These are phyloP conservation scores for Phyllosticta citribraziliensis DNA, from an alignment of 2,329 filamentous ascomycete genomes.

Conservation along the genomic window DNA sequence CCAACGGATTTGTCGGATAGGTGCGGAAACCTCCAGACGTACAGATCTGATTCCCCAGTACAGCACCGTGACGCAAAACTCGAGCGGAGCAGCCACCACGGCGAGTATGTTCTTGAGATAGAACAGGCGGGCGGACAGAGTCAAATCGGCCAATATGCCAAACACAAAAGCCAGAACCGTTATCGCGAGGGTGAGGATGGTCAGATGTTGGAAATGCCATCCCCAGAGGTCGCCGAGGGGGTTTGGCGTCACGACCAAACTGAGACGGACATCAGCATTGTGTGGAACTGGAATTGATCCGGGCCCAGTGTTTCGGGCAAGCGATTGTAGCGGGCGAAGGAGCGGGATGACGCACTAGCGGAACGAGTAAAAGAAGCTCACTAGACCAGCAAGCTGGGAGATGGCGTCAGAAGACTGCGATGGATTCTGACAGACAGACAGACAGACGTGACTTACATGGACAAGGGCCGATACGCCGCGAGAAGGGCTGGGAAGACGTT, in stretches of 20 bases:
- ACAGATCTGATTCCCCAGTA: conserved; percentile 61
- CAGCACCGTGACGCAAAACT: conserved; percentile 59
- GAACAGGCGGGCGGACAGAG: conserved; percentile 50
- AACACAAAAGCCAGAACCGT: conserved; percentile 51
- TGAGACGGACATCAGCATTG: not conserved
- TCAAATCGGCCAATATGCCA: conserved; percentile 56
- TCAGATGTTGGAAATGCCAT: conserved; percentile 63
- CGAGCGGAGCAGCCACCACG: conserved; percentile 57
- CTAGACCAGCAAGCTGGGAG: conserved; percentile 28
- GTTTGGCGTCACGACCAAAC: conserved; percentile 1
- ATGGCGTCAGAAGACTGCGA: not conserved
- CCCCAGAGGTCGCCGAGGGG: conserved; percentile 30
- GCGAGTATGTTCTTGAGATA: conserved; percentile 57
- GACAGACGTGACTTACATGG: conserved; percentile 35
- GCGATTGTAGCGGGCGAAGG: not conserved
- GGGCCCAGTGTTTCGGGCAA: not conserved
- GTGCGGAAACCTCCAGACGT: conserved; percentile 14
- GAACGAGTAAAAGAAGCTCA: conserved; percentile 37
- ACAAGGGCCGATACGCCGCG: conserved; percentile 52
- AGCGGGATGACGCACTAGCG: conserved; percentile 21
- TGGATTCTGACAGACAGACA: not conserved
- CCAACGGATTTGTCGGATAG: conserved; percentile 1
- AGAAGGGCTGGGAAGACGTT: conserved; percentile 57
- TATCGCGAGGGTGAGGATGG: conserved; percentile 50
- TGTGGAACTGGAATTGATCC: not conserved